Evolutionary conservation across 1,284 basidiomycete species (phyloP).

Genomic region (Schizophyllum amplum): DNA sequence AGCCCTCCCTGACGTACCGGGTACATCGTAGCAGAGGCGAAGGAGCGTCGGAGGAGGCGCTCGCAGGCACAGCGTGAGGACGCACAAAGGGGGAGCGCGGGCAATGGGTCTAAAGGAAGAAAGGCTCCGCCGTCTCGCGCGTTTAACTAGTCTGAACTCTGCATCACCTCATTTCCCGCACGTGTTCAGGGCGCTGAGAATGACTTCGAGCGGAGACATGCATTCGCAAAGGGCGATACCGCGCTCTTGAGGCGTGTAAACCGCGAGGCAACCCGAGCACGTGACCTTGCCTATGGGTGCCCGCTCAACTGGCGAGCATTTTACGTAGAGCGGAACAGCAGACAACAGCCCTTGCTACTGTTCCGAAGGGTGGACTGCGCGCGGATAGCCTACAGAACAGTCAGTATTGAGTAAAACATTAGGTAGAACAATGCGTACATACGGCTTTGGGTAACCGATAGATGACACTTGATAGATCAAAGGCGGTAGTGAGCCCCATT

Average conservation of each 20-base stretch:
- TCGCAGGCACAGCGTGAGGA: constrained; percentile 13
- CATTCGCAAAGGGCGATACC: neutral
- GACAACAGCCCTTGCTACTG: neutral
- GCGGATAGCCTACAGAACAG: neutral
- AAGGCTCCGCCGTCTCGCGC: neutral
- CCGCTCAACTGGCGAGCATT: neutral
- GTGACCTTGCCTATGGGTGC: neutral
- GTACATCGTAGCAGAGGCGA: constrained; percentile 7
- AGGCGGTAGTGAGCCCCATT: neutral
- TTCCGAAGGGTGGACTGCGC: neutral
- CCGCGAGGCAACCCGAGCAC: neutral
- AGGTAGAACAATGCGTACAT: neutral
- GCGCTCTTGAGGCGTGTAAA: neutral
- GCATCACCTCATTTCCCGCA: neutral
- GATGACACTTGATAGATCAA: no score
- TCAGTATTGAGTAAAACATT: neutral
- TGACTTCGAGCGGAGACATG: neutral
- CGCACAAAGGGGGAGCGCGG: constrained; percentile 5
- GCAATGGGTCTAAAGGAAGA: constrained; percentile 1
- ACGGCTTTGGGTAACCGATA: neutral
- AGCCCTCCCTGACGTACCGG: constrained; percentile 21
- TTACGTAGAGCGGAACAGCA: neutral
- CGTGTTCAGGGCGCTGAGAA: neutral
- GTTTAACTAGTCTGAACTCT: neutral
- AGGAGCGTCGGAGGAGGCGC: constrained; percentile 15